Evolutionary conservation across 225 moss, liverwort and hornwort species (phyloP), one percentile per base, ranked within the genome.

Genomic region (Thuidium tamariscinum): DNA sequence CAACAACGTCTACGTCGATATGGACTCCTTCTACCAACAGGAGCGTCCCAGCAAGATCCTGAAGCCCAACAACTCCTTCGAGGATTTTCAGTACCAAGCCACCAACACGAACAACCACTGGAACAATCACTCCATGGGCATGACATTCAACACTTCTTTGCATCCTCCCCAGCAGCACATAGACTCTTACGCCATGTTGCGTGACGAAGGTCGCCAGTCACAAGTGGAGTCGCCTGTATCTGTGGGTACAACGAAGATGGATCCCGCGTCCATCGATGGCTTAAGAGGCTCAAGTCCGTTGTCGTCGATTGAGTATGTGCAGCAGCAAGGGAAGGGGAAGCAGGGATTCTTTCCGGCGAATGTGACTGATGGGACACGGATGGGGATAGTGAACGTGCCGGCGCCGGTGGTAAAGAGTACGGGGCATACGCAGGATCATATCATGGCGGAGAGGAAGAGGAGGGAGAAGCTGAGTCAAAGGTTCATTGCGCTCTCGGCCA

Each of bases 391-490:
- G 36, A 90, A 36, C 21, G 81, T 82, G 86, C 89, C 95, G 19
- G 89, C 88, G 1, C 86, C 80, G 5, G 39, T 19, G 25, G 88
- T 22, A 12, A 99, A 97, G 84, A 90, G 92, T 2, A 86, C 93
- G 1, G 98, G 98, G 7, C 99, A 99, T 52, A 99, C 96, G 4
- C 99, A 99, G 83, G 99, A 99, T 80, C 99, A 99, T 42, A 99
- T 99, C 56, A 99, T 99, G 96, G 99, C 99, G 3, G 99, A 99
- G 74, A 92, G 99, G 2, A 99, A 97, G 75, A 94, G 99, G 16
- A 94, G 99, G 30, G 99, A 99, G 92, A 99, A 99, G 91, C 90
- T 99, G 3, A 99, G 99, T 49, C 99, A 99, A 83, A 94, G 99
- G 9, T 99, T 99, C 42, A 99, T 99, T 73, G 99, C 99, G 5